These are phyloP conservation scores for Cryptococcus maquisensis DNA, from an alignment of 1,284 basidiomycete species.

Conservation along the genomic window DNA sequence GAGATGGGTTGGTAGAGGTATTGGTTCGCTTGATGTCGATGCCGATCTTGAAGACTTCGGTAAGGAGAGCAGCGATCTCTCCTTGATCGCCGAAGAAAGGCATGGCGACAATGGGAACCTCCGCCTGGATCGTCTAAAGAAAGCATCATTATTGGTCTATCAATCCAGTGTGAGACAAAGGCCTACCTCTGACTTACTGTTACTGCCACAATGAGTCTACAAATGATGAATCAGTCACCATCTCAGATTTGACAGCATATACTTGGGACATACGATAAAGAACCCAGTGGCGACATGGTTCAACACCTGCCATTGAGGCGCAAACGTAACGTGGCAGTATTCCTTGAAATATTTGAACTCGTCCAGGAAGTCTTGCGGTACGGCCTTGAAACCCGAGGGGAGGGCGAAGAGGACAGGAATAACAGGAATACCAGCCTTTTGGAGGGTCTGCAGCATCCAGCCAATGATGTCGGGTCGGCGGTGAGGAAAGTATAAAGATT, in stretches of 20 bases:
- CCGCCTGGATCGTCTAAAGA: neutral
- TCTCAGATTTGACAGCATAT: too few relatives aligned
- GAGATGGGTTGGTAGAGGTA: neutral
- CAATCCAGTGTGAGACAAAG: neutral
- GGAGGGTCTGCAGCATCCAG: neutral
- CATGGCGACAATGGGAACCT: neutral
- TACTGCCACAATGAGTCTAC: neutral
- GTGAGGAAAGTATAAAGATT: neutral
- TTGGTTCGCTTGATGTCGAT: neutral
- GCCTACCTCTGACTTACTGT: neutral
- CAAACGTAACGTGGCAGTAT: neutral
- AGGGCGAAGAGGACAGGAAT: neutral
- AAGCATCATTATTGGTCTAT: neutral
- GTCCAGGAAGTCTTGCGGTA: neutral
- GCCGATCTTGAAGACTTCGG: neutral
- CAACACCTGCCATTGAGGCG: neutral
- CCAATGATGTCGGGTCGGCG: neutral
- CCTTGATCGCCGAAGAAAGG: neutral
- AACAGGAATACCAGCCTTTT: neutral
- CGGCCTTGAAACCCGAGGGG: neutral
- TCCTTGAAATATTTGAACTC: neutral
- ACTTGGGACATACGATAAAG: neutral
- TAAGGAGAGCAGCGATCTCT: neutral
- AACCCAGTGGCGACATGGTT: neutral
- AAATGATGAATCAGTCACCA: too few relatives aligned